Evolutionary conservation across 2,329 filamentous ascomycete genomes (phyloP).

Genomic region (Coniochaeta prunicola): DNA sequence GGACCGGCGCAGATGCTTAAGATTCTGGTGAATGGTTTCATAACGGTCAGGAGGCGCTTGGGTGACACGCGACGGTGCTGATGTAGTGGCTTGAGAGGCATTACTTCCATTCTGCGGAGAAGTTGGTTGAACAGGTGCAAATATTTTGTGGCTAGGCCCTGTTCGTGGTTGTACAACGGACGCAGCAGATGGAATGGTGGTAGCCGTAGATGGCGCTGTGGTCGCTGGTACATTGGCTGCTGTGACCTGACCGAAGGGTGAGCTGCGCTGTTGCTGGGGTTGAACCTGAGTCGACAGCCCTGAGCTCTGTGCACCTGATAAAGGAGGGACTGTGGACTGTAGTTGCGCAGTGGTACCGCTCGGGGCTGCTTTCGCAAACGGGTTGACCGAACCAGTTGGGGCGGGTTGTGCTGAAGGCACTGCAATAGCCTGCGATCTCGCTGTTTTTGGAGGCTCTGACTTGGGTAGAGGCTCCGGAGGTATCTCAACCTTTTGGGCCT

Average conservation of each 20-base stretch:
- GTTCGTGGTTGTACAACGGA: neutral
- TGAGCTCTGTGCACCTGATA: neutral
- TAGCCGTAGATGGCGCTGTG: neutral
- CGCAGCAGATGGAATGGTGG: neutral
- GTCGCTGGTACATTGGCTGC: neutral
- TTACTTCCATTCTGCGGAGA: neutral
- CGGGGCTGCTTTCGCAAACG: neutral
- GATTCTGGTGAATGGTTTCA: conserved; percentile 54
- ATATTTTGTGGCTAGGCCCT: neutral
- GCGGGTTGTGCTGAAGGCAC: neutral
- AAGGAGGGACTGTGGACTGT: neutral
- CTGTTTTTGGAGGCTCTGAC: conserved; percentile 1
- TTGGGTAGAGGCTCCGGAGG: conserved; percentile 13
- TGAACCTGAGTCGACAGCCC: neutral
- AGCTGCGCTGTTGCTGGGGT: neutral
- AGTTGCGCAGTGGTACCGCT: neutral
- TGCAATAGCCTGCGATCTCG: neutral
- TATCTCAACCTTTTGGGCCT: conserved; percentile 20
- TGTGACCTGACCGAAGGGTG: neutral
- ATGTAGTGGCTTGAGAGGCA: conserved; percentile 2
- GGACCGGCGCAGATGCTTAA: conserved; percentile 50
- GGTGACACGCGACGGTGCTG: conserved; percentile 2
- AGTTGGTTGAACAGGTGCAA: neutral
- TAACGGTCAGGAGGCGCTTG: conserved; percentile 33
- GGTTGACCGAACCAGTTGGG: neutral